Conservation (phyloP, 805 yeast genomes). For the Alloascoidea hylecoeti region DNA sequence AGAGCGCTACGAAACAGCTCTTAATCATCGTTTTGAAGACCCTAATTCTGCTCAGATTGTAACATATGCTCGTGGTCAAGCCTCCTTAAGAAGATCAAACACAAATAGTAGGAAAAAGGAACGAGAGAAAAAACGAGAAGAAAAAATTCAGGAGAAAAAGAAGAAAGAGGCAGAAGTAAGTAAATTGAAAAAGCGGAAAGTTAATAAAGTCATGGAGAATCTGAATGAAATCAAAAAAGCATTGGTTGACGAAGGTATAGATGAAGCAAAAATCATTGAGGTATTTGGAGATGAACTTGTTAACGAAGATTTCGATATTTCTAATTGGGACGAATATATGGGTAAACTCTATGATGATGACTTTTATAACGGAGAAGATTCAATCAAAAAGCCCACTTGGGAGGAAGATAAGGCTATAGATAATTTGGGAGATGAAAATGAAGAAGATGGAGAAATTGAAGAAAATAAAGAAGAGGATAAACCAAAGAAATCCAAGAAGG, state of each 20-base stretch:
- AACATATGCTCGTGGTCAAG: constrained; percentile 89
- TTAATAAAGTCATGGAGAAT: constrained; percentile 65
- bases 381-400: constrained; percentile 52
- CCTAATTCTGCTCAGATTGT: constrained; percentile 83
- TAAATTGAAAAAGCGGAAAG: constrained; percentile 61
- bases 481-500: constrained; percentile 31
- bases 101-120: constrained; percentile 65
- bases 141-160: constrained; percentile 32
- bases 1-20: constrained; percentile 82
- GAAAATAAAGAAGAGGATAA: constrained; percentile 12
- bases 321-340: constrained; percentile 85
- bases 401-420: constrained; percentile 28
- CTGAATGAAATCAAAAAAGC: constrained; percentile 49
- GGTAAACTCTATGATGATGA: constrained; percentile 77
- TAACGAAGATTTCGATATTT: constrained; percentile 78
- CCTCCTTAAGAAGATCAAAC: constrained; percentile 75
- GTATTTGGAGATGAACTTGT: constrained; percentile 67
- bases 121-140: constrained; percentile 57
- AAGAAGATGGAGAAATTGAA: constrained; percentile 21
- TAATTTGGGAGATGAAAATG: constrained; percentile 24
- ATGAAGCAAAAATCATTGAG: constrained; percentile 41
- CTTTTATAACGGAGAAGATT: constrained; percentile 35
- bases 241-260: constrained; percentile 38
- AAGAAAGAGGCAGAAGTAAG: constrained; percentile 47
- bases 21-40: constrained; percentile 91